Percentiles rank a stretch among this genome's conserved stretches.
These are phyloP conservation scores for Bipolaris victoriae DNA, from an alignment of 2,329 filamentous ascomycete species.

Conservation along the genomic window DNA sequence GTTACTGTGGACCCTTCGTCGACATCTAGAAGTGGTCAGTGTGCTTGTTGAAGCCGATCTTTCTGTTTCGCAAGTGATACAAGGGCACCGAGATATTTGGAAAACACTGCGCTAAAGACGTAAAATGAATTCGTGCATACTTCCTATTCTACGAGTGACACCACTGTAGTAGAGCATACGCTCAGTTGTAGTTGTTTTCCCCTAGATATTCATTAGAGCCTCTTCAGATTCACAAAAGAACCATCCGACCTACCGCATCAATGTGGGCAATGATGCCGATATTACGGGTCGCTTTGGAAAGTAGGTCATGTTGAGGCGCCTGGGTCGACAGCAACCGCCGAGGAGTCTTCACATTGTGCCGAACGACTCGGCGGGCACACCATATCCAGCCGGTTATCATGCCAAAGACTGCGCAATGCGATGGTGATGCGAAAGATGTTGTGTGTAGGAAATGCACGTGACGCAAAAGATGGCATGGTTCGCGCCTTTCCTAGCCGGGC, in stretches of 20 bases:
- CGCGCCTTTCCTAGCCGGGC: slow-evolving; percentile 37
- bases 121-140: slow-evolving; percentile 43
- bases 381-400: slow-evolving; percentile 46
- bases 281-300: slow-evolving; percentile 80
- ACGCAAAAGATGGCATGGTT: slow-evolving; percentile 26
- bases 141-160: slow-evolving; percentile 82
- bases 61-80: too few species aligned
- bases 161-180: slow-evolving; percentile 98
- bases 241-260: slow-evolving; percentile 71
- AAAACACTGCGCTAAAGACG: background rate
- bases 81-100: background rate
- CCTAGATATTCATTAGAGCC: slow-evolving; percentile 52
- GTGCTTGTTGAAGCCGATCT: too few species aligned
- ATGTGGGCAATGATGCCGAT: slow-evolving; percentile 99
- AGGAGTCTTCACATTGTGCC: slow-evolving; percentile 38
- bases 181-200: slow-evolving; percentile 98
- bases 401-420: slow-evolving; percentile 27
- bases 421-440: slow-evolving; percentile 12
- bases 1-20: slow-evolving; percentile 97
- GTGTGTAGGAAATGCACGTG: slow-evolving; percentile 32
- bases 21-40: slow-evolving; percentile 65
- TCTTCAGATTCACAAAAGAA: background rate
- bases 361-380: slow-evolving; percentile 43
- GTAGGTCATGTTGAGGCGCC: slow-evolving; percentile 32
- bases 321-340: slow-evolving; percentile 40